Conservation (phyloP, 148 eudicot species). For the Amaranthus hypochondriacus region DNA sequence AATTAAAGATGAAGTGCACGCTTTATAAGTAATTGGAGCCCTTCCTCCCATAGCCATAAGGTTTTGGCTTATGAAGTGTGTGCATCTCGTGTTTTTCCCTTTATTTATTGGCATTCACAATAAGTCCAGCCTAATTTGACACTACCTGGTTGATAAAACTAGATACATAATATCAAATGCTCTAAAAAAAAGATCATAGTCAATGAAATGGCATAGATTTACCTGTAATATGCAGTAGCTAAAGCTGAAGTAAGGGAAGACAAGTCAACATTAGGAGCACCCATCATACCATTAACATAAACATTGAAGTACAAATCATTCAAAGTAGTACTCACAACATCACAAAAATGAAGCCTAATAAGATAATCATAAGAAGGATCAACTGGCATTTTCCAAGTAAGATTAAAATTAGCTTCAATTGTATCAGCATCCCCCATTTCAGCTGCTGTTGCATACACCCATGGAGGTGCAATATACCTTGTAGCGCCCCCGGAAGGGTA, state of each 20-base stretch:
- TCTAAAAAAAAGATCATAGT: neutral
- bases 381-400: slow-evolving; percentile 50
- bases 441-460: slow-evolving; percentile 45
- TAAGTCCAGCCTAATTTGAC: neutral
- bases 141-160: neutral
- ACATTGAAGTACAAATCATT: slow-evolving; percentile 52
- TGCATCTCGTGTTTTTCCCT: too few species aligned
- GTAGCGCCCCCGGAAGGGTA: slow-evolving; percentile 45
- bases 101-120: too few species aligned
- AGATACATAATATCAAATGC: neutral
- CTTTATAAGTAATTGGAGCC: too few species aligned
- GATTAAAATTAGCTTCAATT: slow-evolving; percentile 34
- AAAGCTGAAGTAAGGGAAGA: slow-evolving; percentile 41
- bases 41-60: too few species aligned
- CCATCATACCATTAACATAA: slow-evolving; percentile 43
- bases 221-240: slow-evolving; percentile 47
- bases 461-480: slow-evolving; percentile 41
- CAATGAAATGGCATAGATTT: neutral
- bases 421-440: slow-evolving; percentile 42
- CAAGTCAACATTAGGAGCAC: slow-evolving; percentile 42
- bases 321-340: slow-evolving; percentile 41
- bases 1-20: too few species aligned
- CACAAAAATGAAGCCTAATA: slow-evolving; percentile 60
- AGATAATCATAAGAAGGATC: slow-evolving; percentile 50
- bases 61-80: too few species aligned